These are phyloP conservation scores for Miamiensis avidus DNA, from an alignment of 169 alveolate genomes.

Conservation along the genomic window DNA sequence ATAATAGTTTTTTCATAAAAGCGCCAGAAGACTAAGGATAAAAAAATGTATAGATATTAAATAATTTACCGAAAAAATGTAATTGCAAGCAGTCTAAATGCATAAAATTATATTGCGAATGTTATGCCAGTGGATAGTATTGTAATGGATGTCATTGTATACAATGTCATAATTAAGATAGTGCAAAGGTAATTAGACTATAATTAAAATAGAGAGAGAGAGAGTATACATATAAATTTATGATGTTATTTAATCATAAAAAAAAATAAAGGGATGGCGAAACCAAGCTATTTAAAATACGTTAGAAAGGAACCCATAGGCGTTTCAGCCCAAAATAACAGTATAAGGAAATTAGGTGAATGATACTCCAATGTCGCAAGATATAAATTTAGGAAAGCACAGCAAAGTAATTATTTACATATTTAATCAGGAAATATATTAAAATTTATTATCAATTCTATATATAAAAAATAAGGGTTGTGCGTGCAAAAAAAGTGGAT, in stretches of 20 bases:
- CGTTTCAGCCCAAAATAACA: conserved; percentile 47
- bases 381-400: conserved; percentile 33
- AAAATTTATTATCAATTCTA: not conserved
- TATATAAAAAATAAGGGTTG: conserved; percentile 24
- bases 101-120: conserved; percentile 47
- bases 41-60: too few species aligned
- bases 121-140: conserved; percentile 38
- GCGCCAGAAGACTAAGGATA: too few species aligned
- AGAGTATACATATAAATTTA: not conserved
- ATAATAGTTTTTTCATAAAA: too few species aligned
- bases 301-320: conserved; percentile 46
- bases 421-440: too few species aligned
- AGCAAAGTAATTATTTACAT: conserved; percentile 30
- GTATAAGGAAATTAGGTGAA: not conserved
- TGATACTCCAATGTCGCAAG: conserved; percentile 4
- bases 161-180: conserved; percentile 28
- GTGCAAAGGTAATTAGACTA: conserved; percentile 9
- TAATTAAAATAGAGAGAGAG: not conserved
- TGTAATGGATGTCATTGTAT: conserved; percentile 41
- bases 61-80: conserved; percentile 19
- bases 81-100: conserved; percentile 44
- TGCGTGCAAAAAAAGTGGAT: conserved; percentile 40
- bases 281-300: conserved; percentile 39
- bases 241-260: not conserved
- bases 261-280: conserved; percentile 28